These are phyloP conservation scores for Termitomyces bulborhizus DNA, from an alignment of 768 basidiomycete genomes.

Conservation along the genomic window DNA sequence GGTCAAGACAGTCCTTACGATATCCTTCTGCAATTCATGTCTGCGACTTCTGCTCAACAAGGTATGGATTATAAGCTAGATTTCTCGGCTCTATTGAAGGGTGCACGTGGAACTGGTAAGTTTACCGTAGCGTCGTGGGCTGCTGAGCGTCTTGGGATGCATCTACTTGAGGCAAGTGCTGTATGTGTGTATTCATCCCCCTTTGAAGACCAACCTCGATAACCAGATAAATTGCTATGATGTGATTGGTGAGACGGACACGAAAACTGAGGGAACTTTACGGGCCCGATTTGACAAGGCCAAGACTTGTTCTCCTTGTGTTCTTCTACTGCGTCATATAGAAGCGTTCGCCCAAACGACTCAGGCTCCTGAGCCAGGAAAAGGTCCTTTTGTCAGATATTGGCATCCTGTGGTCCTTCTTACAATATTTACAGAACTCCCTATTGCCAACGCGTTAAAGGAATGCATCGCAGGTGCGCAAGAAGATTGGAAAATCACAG, in stretches of 20 bases:
- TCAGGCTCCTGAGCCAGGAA: constrained; percentile 56
- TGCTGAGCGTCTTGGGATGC: constrained; percentile 63
- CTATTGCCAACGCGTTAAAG: constrained; percentile 49
- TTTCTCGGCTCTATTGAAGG: constrained; percentile 71
- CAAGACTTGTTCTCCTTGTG: constrained; percentile 71
- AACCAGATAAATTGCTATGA: constrained; percentile 82
- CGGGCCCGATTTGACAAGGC: constrained; percentile 75
- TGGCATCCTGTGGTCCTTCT: neutral
- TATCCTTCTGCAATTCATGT: constrained; percentile 50
- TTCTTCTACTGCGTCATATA: constrained; percentile 72
- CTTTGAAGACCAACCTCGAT: neutral
- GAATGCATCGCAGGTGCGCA: constrained; percentile 58
- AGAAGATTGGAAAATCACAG: constrained; percentile 50
- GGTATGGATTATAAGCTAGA: constrained; percentile 58
- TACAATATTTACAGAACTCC: constrained; percentile 39
- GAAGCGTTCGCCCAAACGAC: constrained; percentile 74
- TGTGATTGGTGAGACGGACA: constrained; percentile 69
- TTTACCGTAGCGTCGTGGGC: constrained; percentile 52
- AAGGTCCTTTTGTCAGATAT: constrained; percentile 38
- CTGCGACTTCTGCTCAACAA: constrained; percentile 50
- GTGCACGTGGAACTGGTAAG: constrained; percentile 79
- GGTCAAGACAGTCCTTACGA: constrained; percentile 30
- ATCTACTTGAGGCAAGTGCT: constrained; percentile 62
- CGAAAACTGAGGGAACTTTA: constrained; percentile 68
- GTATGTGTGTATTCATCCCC: neutral